Conservation (phyloP, 192 early-diverging fungal genomes). For the Glomus cerebriforme region DNA sequence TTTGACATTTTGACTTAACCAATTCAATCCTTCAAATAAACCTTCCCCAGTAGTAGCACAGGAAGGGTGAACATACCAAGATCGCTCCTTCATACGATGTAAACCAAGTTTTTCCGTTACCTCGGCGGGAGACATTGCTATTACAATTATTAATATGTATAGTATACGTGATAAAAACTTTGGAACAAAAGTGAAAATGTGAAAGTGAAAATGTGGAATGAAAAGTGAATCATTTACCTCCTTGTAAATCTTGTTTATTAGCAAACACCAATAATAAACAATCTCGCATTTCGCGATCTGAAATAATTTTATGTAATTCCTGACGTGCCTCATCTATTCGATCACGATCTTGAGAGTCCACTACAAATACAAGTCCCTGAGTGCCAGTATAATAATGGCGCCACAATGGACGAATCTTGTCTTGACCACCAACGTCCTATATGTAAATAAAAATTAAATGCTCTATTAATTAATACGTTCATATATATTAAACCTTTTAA, state of each 20-base stretch:
- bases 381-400: conserved; percentile 86
- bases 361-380: conserved; percentile 85
- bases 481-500: not conserved
- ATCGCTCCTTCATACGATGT: conserved; percentile 80
- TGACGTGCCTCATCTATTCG: conserved; percentile 84
- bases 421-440: conserved; percentile 87
- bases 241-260: conserved; percentile 78
- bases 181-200: conserved; percentile 5
- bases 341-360: conserved; percentile 85
- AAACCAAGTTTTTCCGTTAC: conserved; percentile 90
- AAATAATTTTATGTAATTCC: conserved; percentile 81
- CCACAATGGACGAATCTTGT: conserved; percentile 88
- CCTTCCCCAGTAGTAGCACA: conserved; percentile 85
- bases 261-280: conserved; percentile 82
- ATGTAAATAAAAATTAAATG: conserved; percentile 8
- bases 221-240: conserved; percentile 36
- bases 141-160: not conserved
- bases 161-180: conserved; percentile 10
- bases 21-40: conserved; percentile 82
- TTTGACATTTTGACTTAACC: conserved; percentile 83
- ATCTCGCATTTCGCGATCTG: conserved; percentile 85
- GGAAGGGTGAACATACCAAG: conserved; percentile 91
- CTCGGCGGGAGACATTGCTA: conserved; percentile 93
- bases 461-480: not conserved
- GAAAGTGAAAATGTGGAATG: no score